phyloP scores from a whole-genome alignment of 108 stramenopile species.

The Nitzschia palea region DNA sequence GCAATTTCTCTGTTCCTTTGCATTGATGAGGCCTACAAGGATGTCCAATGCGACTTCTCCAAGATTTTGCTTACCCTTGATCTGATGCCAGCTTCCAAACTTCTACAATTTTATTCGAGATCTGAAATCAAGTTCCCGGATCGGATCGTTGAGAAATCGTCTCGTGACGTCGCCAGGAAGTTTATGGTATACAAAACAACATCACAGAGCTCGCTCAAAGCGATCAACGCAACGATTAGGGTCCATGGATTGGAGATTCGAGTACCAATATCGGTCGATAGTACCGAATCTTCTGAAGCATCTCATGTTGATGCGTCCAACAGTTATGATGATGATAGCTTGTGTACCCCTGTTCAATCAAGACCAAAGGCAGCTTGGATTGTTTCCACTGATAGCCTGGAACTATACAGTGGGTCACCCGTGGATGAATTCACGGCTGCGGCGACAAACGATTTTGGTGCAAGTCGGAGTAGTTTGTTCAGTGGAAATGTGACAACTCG shows the following conservation, averaged over 20 bases:
- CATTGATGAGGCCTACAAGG: constrained; percentile 11
- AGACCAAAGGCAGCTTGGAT: neutral
- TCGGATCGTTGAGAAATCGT: constrained; percentile 14
- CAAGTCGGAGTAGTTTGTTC: constrained; percentile 14
- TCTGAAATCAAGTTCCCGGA: constrained; percentile 24
- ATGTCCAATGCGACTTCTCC: constrained; percentile 23
- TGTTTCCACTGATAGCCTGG: constrained; percentile 2
- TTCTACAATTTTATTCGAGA: constrained; percentile 23
- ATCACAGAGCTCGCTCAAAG: neutral
- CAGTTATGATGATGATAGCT: neutral
- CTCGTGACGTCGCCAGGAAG: constrained; percentile 35
- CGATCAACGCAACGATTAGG: constrained; percentile 24
- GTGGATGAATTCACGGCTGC: constrained; percentile 30
- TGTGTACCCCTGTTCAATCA: neutral
- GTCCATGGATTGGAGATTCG: constrained; percentile 35
- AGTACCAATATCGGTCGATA: constrained; percentile 8
- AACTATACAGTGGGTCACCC: constrained; percentile 30
- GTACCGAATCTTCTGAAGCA: neutral
- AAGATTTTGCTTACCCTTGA: constrained; percentile 9
- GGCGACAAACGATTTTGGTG: constrained; percentile 12
- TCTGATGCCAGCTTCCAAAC: constrained; percentile 13
- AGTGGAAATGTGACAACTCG: constrained; percentile 21
- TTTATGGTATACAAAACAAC: constrained; percentile 29
- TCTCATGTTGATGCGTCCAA: constrained; percentile 11
- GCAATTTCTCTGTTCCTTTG: constrained; percentile 17